Conservation (phyloP, 257 asterid species). For the Solanum virginianum region DNA sequence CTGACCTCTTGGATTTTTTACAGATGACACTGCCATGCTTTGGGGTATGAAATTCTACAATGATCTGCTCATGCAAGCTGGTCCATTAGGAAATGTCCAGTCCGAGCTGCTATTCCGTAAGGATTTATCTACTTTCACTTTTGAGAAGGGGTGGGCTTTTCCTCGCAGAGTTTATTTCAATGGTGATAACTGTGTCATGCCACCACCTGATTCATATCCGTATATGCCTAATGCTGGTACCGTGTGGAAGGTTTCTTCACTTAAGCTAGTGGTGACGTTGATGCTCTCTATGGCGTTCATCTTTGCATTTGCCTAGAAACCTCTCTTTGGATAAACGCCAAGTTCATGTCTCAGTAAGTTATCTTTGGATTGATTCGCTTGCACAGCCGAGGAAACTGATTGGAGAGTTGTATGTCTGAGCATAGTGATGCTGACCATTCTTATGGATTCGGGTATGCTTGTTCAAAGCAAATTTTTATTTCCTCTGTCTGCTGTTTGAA, state of each 20-base stretch:
- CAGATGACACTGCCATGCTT: slow-evolving; percentile 26
- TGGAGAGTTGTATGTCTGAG: background rate
- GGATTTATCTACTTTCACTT: slow-evolving; percentile 6
- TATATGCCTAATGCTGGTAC: slow-evolving; percentile 5
- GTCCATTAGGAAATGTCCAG: slow-evolving; percentile 16
- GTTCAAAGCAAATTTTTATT: background rate
- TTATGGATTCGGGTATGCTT: background rate
- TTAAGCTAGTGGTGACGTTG: background rate
- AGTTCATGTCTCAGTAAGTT: background rate
- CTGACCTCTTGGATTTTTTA: background rate
- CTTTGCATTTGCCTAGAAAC: background rate
- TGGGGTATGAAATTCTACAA: slow-evolving; percentile 18
- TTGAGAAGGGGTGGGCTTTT: slow-evolving; percentile 20
- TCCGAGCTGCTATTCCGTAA: slow-evolving; percentile 15
- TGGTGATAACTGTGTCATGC: slow-evolving; percentile 23
- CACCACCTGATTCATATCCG: slow-evolving; percentile 18
- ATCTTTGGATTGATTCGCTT: background rate
- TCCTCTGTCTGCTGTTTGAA: background rate
- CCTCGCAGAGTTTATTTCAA: slow-evolving; percentile 15
- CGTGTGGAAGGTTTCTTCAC: background rate
- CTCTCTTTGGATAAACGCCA: background rate
- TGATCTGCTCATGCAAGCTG: slow-evolving; percentile 21
- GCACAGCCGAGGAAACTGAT: background rate
- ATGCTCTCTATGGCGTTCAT: background rate
- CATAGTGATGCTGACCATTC: background rate